Conservation (phyloP, 1,139 yeast genomes). For the Scheffersomyces quercinus region DNA sequence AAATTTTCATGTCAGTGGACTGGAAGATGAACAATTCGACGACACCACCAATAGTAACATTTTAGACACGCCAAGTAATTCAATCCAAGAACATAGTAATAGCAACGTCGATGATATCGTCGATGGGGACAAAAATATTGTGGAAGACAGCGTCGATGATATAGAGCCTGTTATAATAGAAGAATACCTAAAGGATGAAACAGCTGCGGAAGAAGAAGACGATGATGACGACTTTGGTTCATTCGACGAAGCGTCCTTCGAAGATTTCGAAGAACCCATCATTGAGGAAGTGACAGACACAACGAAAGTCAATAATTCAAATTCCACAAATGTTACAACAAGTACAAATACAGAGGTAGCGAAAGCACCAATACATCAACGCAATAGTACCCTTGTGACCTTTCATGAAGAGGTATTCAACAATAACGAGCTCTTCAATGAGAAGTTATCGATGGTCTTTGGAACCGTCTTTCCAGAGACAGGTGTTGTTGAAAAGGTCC, state of each 20-base stretch:
- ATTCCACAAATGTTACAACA: not conserved
- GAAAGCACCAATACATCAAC: no score
- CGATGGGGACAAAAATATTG: no score
- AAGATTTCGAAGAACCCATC: conserved; percentile 22
- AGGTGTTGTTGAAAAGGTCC: not conserved
- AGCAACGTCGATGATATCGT: no score
- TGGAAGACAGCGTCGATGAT: conserved; percentile 1
- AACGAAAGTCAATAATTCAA: not conserved
- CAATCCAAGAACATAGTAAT: no score
- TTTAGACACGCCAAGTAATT: no score
- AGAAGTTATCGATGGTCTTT: conserved; percentile 20
- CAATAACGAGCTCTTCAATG: conserved; percentile 13
- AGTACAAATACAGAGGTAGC: no score
- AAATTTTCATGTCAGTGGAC: no score
- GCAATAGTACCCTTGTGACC: not conserved
- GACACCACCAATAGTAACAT: no score
- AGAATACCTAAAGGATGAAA: not conserved
- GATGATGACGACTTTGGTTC: conserved; percentile 25
- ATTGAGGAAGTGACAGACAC: conserved; percentile 1
- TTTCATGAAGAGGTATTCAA: conserved; percentile 16
- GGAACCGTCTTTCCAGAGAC: conserved; percentile 20
- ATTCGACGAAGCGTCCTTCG: conserved; percentile 45
- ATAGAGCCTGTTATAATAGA: not conserved
- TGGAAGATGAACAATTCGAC: no score
- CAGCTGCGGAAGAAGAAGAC: conserved; percentile 5